These are phyloP conservation scores for Melampsora americana DNA, from an alignment of 1,284 basidiomycete genomes.

Conservation along the genomic window DNA sequence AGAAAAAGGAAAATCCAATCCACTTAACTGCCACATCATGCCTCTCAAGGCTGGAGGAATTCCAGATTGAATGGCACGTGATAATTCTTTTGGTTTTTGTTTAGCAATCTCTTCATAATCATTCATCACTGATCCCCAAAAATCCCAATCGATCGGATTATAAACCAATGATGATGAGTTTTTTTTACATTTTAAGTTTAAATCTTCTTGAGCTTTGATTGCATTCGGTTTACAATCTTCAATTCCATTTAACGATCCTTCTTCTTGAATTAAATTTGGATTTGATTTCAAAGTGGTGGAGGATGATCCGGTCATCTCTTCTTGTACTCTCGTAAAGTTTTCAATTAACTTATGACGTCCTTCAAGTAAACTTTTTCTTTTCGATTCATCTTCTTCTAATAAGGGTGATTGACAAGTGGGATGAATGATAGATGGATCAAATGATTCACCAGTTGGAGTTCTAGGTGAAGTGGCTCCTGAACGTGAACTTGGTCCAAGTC, in stretches of 20 bases:
- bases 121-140: conserved; percentile 94
- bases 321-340: background rate
- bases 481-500: background rate
- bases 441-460: background rate
- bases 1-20: conserved; percentile 33
- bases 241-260: background rate
- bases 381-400: background rate
- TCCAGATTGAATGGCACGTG: conserved; percentile 83
- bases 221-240: background rate
- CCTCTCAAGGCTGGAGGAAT: conserved; percentile 81
- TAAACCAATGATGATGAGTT: conserved; percentile 22
- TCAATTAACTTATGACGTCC: background rate
- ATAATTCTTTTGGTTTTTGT: conserved; percentile 71
- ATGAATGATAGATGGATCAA: background rate
- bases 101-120: conserved; percentile 83
- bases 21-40: conserved; percentile 87
- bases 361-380: background rate
- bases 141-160: conserved; percentile 64
- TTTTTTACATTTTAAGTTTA: no score
- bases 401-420: background rate
- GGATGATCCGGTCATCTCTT: background rate
- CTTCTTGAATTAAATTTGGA: background rate
- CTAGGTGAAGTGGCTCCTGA: background rate
- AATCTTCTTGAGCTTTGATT: background rate
- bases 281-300: background rate